Conservation (phyloP, 2,329 filamentous ascomycete genomes). For the Penicillium sp. region DNA sequence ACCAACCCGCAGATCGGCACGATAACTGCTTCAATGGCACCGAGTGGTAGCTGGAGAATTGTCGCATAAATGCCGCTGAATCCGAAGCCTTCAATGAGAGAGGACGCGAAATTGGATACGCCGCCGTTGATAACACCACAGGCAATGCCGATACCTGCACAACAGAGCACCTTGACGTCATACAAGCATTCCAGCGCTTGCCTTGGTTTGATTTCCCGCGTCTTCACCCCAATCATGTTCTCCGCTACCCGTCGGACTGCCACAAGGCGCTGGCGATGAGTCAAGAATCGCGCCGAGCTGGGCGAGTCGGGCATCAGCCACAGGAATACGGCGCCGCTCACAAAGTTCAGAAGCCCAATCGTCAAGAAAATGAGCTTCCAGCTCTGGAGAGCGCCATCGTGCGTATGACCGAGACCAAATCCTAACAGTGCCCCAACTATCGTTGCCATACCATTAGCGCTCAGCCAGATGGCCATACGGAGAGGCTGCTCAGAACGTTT, state of each 20-base stretch:
- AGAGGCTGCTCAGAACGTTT: constrained; percentile 39
- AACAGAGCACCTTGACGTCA: constrained; percentile 41
- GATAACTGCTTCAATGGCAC: constrained; percentile 33
- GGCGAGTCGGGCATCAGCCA: constrained; percentile 41
- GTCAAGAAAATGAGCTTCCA: constrained; percentile 46
- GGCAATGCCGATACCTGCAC: constrained; percentile 43
- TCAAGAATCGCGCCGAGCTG: constrained; percentile 33
- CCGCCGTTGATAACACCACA: constrained; percentile 54
- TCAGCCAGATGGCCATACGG: constrained; percentile 37
- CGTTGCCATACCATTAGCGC: constrained; percentile 38
- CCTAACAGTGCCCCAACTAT: constrained; percentile 40
- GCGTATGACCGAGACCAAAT: constrained; percentile 37
- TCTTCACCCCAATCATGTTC: constrained; percentile 46
- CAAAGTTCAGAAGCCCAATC: constrained; percentile 47
- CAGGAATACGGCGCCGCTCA: constrained; percentile 38
- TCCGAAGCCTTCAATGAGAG: constrained; percentile 48
- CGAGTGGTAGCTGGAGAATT: constrained; percentile 36
- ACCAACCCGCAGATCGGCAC: constrained; percentile 38
- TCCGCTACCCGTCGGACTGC: constrained; percentile 44
- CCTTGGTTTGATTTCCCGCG: constrained; percentile 32
- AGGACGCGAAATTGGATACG: constrained; percentile 50
- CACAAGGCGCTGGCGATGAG: constrained; percentile 39
- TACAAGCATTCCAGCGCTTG: constrained; percentile 28
- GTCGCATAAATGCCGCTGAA: constrained; percentile 30
- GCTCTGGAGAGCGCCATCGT: constrained; percentile 27